A percentile compares a stretch with the other conserved stretches of the same genome.
phyloP scores from a whole-genome alignment of 2,329 filamentous ascomycete genomes.

The Remersonia thermophila region DNA sequence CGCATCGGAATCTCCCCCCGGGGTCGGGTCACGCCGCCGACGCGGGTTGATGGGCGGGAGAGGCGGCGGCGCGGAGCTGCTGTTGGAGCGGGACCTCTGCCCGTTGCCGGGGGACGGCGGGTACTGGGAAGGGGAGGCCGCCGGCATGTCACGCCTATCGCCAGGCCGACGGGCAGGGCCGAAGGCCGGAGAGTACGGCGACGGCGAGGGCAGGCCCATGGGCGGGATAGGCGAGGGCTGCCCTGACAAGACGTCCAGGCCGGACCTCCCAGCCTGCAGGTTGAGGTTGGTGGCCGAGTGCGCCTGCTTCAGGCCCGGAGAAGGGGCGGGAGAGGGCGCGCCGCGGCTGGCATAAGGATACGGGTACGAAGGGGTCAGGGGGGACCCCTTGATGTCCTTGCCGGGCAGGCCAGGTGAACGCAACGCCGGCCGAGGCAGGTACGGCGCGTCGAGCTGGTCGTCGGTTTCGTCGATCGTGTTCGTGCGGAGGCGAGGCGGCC shows the following conservation, averaged over 20 bases:
- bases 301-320: conserved; percentile 18
- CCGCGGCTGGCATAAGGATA: conserved; percentile 20
- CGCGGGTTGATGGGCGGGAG: conserved; percentile 48
- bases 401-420: conserved; percentile 37
- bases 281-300: conserved; percentile 23
- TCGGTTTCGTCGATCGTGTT: conserved; percentile 21
- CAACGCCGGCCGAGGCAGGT: conserved; percentile 23
- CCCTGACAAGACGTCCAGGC: conserved; percentile 24
- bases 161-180: neutral
- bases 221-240: conserved; percentile 36
- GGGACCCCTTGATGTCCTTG: conserved; percentile 35
- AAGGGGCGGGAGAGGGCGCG: conserved; percentile 14
- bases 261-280: conserved; percentile 21
- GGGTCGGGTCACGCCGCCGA: conserved; percentile 33
- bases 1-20: conserved; percentile 21
- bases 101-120: conserved; percentile 17
- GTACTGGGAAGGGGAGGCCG: conserved; percentile 1
- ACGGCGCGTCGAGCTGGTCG: conserved; percentile 22
- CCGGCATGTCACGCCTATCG: no score
- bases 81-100: conserved; percentile 28
- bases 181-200: conserved; percentile 20
- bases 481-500: conserved; percentile 29
- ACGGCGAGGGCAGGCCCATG: conserved; percentile 22
- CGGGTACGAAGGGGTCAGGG: conserved; percentile 34
- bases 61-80: conserved; percentile 33